Percentiles rank a stretch among this genome's conserved stretches.
phyloP scores from a whole-genome alignment of 2,329 filamentous ascomycete species.

The Periconia macrospinosa region DNA sequence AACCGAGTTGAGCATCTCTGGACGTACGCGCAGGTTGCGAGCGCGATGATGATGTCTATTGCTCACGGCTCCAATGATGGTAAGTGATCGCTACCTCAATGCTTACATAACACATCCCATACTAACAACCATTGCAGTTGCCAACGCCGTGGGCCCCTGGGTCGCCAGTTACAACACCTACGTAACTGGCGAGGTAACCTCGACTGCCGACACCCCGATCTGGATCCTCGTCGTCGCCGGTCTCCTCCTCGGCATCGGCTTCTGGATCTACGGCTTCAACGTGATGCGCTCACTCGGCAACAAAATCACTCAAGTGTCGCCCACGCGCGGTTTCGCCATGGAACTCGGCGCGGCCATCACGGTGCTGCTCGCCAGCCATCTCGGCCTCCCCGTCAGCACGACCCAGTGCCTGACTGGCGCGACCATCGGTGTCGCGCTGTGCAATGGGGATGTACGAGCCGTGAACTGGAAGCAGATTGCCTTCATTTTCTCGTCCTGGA shows the following conservation, averaged over 20 bases:
- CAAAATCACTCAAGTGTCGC: slow-evolving; percentile 71
- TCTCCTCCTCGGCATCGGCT: slow-evolving; percentile 62
- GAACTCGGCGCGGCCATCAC: slow-evolving; percentile 77
- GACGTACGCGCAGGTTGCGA: slow-evolving; percentile 55
- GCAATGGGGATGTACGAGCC: slow-evolving; percentile 68
- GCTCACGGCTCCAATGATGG: slow-evolving; percentile 70
- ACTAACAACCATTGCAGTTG: slow-evolving; percentile 9
- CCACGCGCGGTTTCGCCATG: slow-evolving; percentile 64
- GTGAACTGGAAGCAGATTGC: slow-evolving; percentile 71
- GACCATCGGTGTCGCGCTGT: slow-evolving; percentile 73
- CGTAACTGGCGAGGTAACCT: slow-evolving; percentile 61
- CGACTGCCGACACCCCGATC: slow-evolving; percentile 66
- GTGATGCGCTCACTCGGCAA: slow-evolving; percentile 67
- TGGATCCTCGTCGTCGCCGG: slow-evolving; percentile 70
- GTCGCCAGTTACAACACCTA: slow-evolving; percentile 28
- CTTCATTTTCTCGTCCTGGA: slow-evolving; percentile 66
- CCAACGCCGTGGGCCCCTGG: slow-evolving; percentile 31
- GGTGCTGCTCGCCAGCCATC: slow-evolving; percentile 72
- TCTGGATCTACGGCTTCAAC: slow-evolving; percentile 38
- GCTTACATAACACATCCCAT: background rate
- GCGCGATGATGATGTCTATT: slow-evolving; percentile 35
- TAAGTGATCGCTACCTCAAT: background rate
- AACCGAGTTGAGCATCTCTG: slow-evolving; percentile 30
- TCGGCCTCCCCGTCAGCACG: slow-evolving; percentile 70
- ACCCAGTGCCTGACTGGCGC: slow-evolving; percentile 72